Conservation (phyloP, 257 asterid species). For the Orobanche coerulescens region DNA sequence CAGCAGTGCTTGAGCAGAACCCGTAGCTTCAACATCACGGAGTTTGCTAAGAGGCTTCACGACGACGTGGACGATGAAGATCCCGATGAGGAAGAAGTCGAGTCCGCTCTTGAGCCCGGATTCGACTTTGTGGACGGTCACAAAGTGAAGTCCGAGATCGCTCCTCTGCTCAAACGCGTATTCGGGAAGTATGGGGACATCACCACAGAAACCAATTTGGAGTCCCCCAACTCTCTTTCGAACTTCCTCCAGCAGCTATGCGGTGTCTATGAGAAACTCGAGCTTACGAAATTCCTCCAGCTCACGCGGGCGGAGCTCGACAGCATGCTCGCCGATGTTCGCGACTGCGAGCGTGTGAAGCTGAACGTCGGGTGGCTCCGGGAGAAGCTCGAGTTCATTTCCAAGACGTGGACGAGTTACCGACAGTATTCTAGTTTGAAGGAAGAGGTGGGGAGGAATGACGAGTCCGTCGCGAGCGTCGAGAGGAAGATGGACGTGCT, state of each 20-base stretch:
- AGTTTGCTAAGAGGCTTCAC: background rate
- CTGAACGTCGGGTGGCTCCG: conserved; percentile 17
- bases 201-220: background rate
- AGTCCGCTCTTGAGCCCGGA: background rate
- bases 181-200: background rate
- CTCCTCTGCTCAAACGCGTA: background rate
- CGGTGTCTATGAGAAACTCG: background rate
- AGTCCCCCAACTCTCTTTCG: background rate
- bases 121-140: background rate
- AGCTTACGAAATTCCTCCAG: background rate
- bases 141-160: background rate
- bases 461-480: background rate
- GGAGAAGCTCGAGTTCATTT: conserved; percentile 1
- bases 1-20: background rate
- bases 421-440: background rate
- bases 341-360: background rate
- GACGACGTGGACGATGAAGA: conserved; percentile 6
- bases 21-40: conserved; percentile 8
- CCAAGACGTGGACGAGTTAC: background rate
- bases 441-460: background rate
- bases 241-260: background rate
- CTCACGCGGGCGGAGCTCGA: background rate
- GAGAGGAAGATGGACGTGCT: background rate
- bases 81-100: conserved; percentile 5
- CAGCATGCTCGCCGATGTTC: background rate